Conservation (phyloP, 352 stramenopile species). For the Phytophthora macrochlamydospora region DNA sequence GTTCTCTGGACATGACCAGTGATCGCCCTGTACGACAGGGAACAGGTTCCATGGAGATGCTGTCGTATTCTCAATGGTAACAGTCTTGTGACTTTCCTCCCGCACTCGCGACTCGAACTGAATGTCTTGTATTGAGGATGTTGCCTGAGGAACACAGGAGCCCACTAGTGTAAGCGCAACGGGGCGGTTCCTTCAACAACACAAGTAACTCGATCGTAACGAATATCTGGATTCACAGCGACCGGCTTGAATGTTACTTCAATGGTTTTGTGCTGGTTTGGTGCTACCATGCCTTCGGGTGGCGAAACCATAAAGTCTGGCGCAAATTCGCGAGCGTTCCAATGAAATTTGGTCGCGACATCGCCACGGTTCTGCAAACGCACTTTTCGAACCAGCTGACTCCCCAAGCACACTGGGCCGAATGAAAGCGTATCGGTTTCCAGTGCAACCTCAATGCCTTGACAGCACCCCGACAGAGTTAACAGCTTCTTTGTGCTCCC, state of each 20-base stretch:
- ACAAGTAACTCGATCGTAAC: constrained; percentile 82
- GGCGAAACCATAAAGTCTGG: constrained; percentile 87
- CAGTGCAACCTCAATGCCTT: constrained; percentile 91
- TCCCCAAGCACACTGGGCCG: constrained; percentile 89
- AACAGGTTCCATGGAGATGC: constrained; percentile 84
- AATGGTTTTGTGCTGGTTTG: constrained; percentile 87
- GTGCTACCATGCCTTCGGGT: constrained; percentile 77
- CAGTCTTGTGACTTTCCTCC: constrained; percentile 55
- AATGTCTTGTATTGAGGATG: constrained; percentile 88
- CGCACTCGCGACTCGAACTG: constrained; percentile 85
- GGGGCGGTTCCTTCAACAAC: constrained; percentile 60
- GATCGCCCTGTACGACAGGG: constrained; percentile 85
- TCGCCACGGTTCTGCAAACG: constrained; percentile 92
- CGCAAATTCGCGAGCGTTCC: constrained; percentile 75
- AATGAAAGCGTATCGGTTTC: constrained; percentile 92
- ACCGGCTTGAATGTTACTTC: constrained; percentile 91
- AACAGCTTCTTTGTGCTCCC: constrained; percentile 79
- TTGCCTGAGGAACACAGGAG: constrained; percentile 86
- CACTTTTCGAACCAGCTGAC: constrained; percentile 82
- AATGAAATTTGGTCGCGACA: constrained; percentile 88
- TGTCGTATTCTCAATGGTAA: constrained; percentile 87
- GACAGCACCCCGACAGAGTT: constrained; percentile 83
- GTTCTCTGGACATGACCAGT: constrained; percentile 88
- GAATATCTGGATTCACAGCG: constrained; percentile 83
- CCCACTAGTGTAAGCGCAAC: constrained; percentile 82